A percentile compares a stretch with the other conserved stretches of the same genome.
Conservation (phyloP, 306 rosid species). For the Cicer pinnatifidum region DNA sequence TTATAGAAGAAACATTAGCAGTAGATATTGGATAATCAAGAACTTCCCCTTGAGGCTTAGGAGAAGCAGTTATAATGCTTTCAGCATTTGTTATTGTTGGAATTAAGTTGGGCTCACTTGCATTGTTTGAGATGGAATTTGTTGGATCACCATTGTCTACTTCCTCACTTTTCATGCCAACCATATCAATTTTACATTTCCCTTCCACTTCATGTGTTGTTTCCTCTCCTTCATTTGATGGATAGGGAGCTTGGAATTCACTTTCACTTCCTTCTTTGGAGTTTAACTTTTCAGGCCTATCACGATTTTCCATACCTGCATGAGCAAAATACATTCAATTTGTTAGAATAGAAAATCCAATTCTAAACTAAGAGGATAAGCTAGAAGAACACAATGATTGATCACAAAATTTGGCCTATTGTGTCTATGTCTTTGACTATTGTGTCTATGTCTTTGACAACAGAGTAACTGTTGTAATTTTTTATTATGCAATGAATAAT, state of each 20-base stretch:
- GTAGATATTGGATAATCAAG: conserved; percentile 43
- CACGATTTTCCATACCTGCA: conserved; percentile 61
- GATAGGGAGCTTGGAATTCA: conserved; percentile 29
- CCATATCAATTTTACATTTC: conserved; percentile 12
- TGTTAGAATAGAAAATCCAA: not conserved
- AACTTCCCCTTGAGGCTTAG: conserved; percentile 32
- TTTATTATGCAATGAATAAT: too few relatives aligned
- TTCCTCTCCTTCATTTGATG: conserved; percentile 39
- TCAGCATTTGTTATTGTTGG: not conserved
- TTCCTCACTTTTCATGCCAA: conserved; percentile 31
- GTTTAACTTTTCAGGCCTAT: conserved; percentile 48
- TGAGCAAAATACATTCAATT: conserved; percentile 27
- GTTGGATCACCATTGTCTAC: conserved; percentile 27
- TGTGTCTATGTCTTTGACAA: too few relatives aligned
- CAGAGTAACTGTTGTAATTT: too few relatives aligned
- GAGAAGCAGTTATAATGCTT: not conserved
- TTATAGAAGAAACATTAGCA: conserved; percentile 39
- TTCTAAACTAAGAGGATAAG: too few relatives aligned
- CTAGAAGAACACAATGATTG: too few relatives aligned
- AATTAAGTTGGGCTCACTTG: conserved; percentile 38
- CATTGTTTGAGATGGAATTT: conserved; percentile 36
- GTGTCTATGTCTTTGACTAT: too few relatives aligned
- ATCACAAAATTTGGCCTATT: too few relatives aligned
- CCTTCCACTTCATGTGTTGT: conserved; percentile 33
- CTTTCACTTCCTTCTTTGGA: conserved; percentile 43